Conservation (phyloP, 106 monocot species). For the Hemerocallis citrina region DNA sequence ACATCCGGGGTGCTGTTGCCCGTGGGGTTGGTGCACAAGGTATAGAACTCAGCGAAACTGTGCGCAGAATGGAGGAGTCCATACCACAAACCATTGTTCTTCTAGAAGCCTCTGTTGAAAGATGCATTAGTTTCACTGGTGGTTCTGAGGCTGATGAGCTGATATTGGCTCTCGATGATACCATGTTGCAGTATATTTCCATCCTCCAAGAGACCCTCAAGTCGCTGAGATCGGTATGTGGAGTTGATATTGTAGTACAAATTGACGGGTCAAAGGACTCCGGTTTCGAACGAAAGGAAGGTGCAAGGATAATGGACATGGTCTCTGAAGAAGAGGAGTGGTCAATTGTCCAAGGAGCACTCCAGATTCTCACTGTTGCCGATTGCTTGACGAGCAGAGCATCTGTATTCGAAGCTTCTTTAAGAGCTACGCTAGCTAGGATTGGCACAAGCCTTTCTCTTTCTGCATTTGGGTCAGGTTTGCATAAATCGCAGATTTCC, state of each 20-base stretch:
- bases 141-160: constrained; percentile 95
- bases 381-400: constrained; percentile 82
- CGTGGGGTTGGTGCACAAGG: constrained; percentile 97
- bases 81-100: constrained; percentile 78
- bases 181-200: constrained; percentile 82
- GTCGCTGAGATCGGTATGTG: constrained; percentile 76
- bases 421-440: constrained; percentile 85
- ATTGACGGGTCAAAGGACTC: constrained; percentile 54
- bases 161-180: constrained; percentile 71
- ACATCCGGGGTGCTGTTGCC: constrained; percentile 82
- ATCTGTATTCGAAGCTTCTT: constrained; percentile 96
- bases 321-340: constrained; percentile 98
- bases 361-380: constrained; percentile 98
- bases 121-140: constrained; percentile 91
- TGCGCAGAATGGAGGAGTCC: constrained; percentile 97
- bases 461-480: constrained; percentile 36
- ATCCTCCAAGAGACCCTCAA: constrained; percentile 87
- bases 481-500: constrained; percentile 33
- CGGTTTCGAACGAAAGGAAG: constrained; percentile 52
- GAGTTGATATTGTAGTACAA: constrained; percentile 49
- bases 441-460: constrained; percentile 77
- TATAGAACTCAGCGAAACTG: constrained; percentile 99
- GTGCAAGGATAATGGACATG: constrained; percentile 51
- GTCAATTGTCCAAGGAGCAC: constrained; percentile 95
- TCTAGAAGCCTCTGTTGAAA: constrained; percentile 93